A percentile compares a stretch with the other conserved stretches of the same genome.
Evolutionary conservation across 495 filamentous ascomycete genomes (phyloP).

Genomic region (Aspergillus haitiensis): DNA sequence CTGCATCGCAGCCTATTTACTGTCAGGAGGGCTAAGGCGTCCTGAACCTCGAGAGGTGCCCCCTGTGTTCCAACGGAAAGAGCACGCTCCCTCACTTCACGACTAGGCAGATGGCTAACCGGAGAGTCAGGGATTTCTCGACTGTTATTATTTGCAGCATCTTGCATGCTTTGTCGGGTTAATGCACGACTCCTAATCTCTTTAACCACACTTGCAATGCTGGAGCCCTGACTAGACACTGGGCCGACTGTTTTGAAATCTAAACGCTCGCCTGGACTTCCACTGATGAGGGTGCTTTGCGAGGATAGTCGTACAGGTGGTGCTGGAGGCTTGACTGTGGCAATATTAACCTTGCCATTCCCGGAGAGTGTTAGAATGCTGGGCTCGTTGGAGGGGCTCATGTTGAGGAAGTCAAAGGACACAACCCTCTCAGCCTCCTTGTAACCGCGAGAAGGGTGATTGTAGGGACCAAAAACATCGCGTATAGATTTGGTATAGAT

Average conservation of each 20-base stretch:
- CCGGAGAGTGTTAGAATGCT: constrained; percentile 67
- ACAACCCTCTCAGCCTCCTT: constrained; percentile 66
- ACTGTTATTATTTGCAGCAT: constrained; percentile 14
- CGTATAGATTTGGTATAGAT: constrained; percentile 52
- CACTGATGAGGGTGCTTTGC: constrained; percentile 40
- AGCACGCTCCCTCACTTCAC: constrained; percentile 43
- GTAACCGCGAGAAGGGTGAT: constrained; percentile 44
- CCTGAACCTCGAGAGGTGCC: constrained; percentile 34
- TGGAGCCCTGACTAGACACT: constrained; percentile 30
- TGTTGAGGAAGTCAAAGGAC: constrained; percentile 82
- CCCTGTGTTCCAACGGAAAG: constrained; percentile 33
- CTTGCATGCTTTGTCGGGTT: constrained; percentile 21
- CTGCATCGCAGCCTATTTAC: constrained; percentile 56
- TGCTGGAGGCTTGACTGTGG: constrained; percentile 61
- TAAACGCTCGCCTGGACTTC: constrained; percentile 27
- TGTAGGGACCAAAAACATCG: constrained; percentile 46
- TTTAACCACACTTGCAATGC: constrained; percentile 33
- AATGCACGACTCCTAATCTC: constrained; percentile 33
- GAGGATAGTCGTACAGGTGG: constrained; percentile 50
- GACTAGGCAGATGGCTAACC: constrained; percentile 41
- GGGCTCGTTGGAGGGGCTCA: constrained; percentile 60
- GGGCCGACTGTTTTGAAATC: constrained; percentile 39
- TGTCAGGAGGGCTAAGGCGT: constrained; percentile 46
- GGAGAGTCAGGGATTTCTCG: constrained; percentile 14
- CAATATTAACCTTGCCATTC: constrained; percentile 64